Evolutionary conservation across 306 rosid genomes (phyloP), one percentile per base, ranked within the genome.

Genomic region (Leucaena leucocephala): DNA sequence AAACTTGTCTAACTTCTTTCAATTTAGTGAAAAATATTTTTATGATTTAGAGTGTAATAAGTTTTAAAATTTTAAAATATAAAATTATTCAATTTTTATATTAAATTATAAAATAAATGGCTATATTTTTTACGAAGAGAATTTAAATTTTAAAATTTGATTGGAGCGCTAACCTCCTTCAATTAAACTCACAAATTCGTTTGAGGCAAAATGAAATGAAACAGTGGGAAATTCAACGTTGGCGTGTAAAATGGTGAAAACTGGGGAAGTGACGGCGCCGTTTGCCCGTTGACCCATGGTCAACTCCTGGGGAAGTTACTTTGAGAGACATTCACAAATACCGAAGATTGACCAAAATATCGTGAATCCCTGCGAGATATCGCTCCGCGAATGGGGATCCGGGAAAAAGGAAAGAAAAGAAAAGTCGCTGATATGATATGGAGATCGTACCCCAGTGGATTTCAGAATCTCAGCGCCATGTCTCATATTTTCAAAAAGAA

Each of bases 381-480:
- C 78, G 79, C 43, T 6, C 64, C 10, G 65, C 49, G 62, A 27
- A 39, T 21, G 78, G 8, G 45, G 68, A 80, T 58, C 8, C 5
- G 15, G 27, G 65, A 45, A 43, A 59, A 79, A 67, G 59, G 7
- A 54, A 52, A 79, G 74, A 54, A 54, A 81, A 74, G 83, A 5
- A 27, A 79, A 83, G 86, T 36, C 39, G 33, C 77, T 78, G 88
- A 86, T 87, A 82, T 76, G 84, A 86, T 87, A 82, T 76, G 84
- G 82, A 78, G 87, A 88, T 84, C 86, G 75, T 89, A 80, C 87
- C 84, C 73, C 84, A 88, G 92, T 92, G 97, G 97, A 91, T 88
- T 83, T 91, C 85, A 84, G 95, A 92, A 94, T 92, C 97, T 84
- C 91, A 84, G 90, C 86, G 87, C 88, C 87, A 84, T 84, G 86